Percentiles rank a stretch among this genome's conserved stretches.
Conservation (phyloP, 2,329 filamentous ascomycete species). For the Pseudogymnoascus sp. region DNA sequence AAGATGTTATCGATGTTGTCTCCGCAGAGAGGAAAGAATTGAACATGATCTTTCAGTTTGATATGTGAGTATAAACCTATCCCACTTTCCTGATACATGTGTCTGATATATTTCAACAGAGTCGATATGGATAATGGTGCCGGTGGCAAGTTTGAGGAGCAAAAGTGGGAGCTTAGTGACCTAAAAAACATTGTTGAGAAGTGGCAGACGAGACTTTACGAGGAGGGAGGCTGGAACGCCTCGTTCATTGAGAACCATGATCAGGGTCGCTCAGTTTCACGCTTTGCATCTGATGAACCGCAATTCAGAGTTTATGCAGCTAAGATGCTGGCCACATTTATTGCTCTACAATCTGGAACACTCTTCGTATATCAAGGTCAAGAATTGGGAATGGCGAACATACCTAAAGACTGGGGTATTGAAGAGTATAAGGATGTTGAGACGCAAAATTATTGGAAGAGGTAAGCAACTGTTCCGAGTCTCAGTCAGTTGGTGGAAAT, state of each 20-base stretch:
- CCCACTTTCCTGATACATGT: conserved; percentile 11
- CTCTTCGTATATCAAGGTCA: conserved; percentile 55
- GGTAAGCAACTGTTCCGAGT: conserved; percentile 15
- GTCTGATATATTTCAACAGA: conserved; percentile 23
- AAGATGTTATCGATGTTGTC: conserved; percentile 47
- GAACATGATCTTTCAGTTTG: conserved; percentile 69
- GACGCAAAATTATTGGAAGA: conserved; percentile 42
- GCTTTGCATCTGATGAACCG: conserved; percentile 37
- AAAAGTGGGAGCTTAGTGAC: conserved; percentile 29
- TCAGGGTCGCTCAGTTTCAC: conserved; percentile 43
- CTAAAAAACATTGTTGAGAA: conserved; percentile 41
- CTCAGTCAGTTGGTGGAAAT: conserved; percentile 21
- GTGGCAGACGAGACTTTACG: conserved; percentile 45
- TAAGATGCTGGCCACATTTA: conserved; percentile 47
- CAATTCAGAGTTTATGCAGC: conserved; percentile 37
- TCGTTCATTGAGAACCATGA: conserved; percentile 53
- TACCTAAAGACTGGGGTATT: conserved; percentile 50
- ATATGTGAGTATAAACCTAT: conserved; percentile 38
- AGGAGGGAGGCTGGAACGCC: conserved; percentile 49
- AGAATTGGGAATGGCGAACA: conserved; percentile 52
- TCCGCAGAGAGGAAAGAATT: conserved; percentile 51
- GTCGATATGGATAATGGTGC: conserved; percentile 43
- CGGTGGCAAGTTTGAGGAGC: conserved; percentile 39
- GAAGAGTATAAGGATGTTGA: conserved; percentile 64
- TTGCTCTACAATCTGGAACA: conserved; percentile 45